These are phyloP conservation scores for Skeletonema tropicum DNA, from an alignment of 108 stramenopile species.

Conservation along the genomic window DNA sequence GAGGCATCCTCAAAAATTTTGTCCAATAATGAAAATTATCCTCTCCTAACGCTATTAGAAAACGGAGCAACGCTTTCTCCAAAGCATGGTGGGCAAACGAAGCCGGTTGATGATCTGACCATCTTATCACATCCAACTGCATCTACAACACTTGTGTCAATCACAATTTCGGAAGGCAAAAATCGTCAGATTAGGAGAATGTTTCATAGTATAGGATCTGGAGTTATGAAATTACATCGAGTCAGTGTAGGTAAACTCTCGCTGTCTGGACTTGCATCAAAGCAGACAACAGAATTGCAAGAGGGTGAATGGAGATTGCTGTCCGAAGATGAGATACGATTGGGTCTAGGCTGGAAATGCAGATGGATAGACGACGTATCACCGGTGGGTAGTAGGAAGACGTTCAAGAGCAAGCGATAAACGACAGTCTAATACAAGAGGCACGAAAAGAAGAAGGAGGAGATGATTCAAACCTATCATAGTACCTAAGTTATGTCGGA, in stretches of 20 bases:
- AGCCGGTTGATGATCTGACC: conserved; percentile 48
- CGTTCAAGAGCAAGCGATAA: neutral
- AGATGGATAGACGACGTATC: conserved; percentile 14
- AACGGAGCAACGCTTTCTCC: conserved; percentile 61
- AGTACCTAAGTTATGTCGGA: neutral
- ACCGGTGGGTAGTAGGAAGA: neutral
- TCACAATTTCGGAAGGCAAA: conserved; percentile 70
- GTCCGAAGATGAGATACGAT: conserved; percentile 51
- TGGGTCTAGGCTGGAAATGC: conserved; percentile 46
- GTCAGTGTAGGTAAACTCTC: conserved; percentile 40
- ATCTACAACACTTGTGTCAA: conserved; percentile 59
- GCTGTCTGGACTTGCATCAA: conserved; percentile 32
- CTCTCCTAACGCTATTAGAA: conserved; percentile 17
- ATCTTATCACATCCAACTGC: conserved; percentile 59
- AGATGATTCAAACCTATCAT: neutral
- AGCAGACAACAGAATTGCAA: conserved; percentile 2
- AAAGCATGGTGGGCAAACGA: conserved; percentile 62
- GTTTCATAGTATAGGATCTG: conserved; percentile 76
- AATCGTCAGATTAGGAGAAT: conserved; percentile 76
- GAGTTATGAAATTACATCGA: conserved; percentile 70
- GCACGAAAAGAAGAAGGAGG: neutral
- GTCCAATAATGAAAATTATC: conserved; percentile 11
- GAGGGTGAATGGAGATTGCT: conserved; percentile 68
- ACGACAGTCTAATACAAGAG: neutral
- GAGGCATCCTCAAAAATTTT: conserved; percentile 2